A percentile compares a stretch with the other conserved stretches of the same genome.
Conservation (phyloP, 176 grass and related monocot genomes). For the Bonia amplexicaulis region DNA sequence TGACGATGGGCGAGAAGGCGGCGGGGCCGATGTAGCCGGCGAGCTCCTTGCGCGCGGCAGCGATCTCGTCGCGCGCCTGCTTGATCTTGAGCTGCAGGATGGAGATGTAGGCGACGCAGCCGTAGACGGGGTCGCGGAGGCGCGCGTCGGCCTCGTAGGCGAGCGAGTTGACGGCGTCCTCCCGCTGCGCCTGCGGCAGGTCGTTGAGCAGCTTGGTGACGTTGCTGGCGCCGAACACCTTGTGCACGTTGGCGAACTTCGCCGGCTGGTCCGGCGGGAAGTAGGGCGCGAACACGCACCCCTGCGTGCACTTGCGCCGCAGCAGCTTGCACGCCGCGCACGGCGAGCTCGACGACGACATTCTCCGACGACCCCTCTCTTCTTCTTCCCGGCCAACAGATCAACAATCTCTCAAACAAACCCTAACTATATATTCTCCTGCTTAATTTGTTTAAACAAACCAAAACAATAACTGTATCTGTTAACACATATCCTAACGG, state of each 20-base stretch:
- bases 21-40: slow-evolving; percentile 50
- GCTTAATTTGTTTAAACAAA: neutral
- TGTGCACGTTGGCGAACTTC: slow-evolving; percentile 86
- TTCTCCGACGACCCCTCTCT: neutral
- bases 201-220: slow-evolving; percentile 85
- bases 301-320: slow-evolving; percentile 82
- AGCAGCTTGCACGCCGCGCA: slow-evolving; percentile 93
- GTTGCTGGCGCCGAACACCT: slow-evolving; percentile 92
- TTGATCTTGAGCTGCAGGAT: slow-evolving; percentile 68
- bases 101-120: slow-evolving; percentile 84
- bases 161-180: slow-evolving; percentile 89
- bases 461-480: neutral
- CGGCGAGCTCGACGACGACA: slow-evolving; percentile 68
- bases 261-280: slow-evolving; percentile 84
- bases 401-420: neutral
- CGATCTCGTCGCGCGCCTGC: slow-evolving; percentile 45
- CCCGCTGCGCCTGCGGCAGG: slow-evolving; percentile 43
- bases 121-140: slow-evolving; percentile 70
- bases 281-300: slow-evolving; percentile 85
- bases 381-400: neutral
- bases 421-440: slow-evolving; percentile 23
- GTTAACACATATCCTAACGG: neutral
- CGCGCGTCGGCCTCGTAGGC: slow-evolving; percentile 79
- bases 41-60: slow-evolving; percentile 70
- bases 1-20: slow-evolving; percentile 33